Evolutionary conservation across 1,284 basidiomycete genomes (phyloP).

Genomic region (Fereydounia khargensis): DNA sequence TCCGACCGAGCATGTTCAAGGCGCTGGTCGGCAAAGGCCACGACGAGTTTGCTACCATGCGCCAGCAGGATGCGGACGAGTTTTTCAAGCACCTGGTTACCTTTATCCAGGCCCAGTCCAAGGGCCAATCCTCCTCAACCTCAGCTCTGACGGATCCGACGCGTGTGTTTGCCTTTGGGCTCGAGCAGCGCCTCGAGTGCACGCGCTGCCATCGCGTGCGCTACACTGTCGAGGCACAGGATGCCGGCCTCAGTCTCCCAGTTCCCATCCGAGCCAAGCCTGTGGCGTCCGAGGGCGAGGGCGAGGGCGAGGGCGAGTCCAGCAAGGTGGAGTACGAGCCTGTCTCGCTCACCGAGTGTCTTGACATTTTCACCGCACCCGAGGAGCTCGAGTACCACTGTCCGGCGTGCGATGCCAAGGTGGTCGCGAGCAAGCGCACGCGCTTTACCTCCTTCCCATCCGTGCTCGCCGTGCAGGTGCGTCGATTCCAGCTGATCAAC

Average conservation of each 20-base stretch:
- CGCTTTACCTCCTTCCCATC: constrained; percentile 84
- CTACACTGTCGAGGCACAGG: constrained; percentile 76
- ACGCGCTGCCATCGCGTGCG: constrained; percentile 78
- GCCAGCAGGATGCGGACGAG: constrained; percentile 94
- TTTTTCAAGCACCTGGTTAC: constrained; percentile 81
- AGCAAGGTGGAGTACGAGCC: constrained; percentile 64
- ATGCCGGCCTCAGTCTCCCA: constrained; percentile 71
- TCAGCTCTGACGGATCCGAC: constrained; percentile 69
- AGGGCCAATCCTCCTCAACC: not conserved
- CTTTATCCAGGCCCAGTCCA: constrained; percentile 59
- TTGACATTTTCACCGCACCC: constrained; percentile 67
- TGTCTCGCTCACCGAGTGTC: constrained; percentile 69
- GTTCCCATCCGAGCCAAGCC: constrained; percentile 65
- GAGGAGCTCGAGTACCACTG: constrained; percentile 75
- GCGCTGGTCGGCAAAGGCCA: constrained; percentile 86
- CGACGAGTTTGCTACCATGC: constrained; percentile 92
- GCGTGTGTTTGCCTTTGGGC: constrained; percentile 72
- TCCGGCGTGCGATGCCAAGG: constrained; percentile 66
- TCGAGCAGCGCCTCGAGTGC: constrained; percentile 67
- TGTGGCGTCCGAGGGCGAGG: constrained; percentile 56
- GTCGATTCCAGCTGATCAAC: constrained; percentile 91
- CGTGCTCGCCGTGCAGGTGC: constrained; percentile 82
- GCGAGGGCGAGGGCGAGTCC: constrained; percentile 3
- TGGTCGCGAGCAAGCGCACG: constrained; percentile 67
- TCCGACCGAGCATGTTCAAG: constrained; percentile 84